Base-by-base conservation (phyloP, 2,329 filamentous ascomycete species). In the Xylaria arbuscula region DNA sequence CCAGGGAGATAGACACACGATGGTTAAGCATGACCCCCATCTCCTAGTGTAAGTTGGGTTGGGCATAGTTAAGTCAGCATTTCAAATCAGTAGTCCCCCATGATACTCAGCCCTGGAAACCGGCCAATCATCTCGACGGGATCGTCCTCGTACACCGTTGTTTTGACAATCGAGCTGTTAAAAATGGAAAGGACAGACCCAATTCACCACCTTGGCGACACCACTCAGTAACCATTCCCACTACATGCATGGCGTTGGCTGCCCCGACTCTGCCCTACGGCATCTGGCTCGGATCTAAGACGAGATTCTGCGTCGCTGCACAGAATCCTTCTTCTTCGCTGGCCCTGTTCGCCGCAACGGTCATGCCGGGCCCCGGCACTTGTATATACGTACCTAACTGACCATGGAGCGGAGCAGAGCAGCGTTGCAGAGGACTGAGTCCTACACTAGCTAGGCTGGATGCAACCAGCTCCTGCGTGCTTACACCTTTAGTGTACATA, bases 61-160 rank as follows among this genome's bases (percentile, higher is more conserved):
- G 66, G 65, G 40, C 60, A 58, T 54, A 59, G 17, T 17, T 45
- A 64, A 60, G 69, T 64, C 58, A 69, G 60, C 67, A 71, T 71
- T 71, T 63, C 67, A 71, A 71, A 71, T 71, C 51, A 63, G 45
- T 53, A 11, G 47, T 19, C 51, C 56, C 28, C 45, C 40, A 62
- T 51, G 45, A 22, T 50, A 28, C 47, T 67, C 69, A 69, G 69
- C 63, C 53, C 63, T 69, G 36, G 15, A 45, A 32, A 6, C 11
- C 47, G 34, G 24, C 68, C 68, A 70, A 70, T 70, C 22, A 60
- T 36, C 10, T n/a, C 10, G n/a, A 10, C 40, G 15, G 19, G 58
- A 62, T 62, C 53, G 19, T 17, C 61, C 38, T 5, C 34, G 47
- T 32, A 38, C 8, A 7, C 51, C 47, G 28, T 66, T 10, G 9